phyloP scores from a whole-genome alignment of 2,329 filamentous ascomycete genomes.

The Hypomyces perniciosus region DNA sequence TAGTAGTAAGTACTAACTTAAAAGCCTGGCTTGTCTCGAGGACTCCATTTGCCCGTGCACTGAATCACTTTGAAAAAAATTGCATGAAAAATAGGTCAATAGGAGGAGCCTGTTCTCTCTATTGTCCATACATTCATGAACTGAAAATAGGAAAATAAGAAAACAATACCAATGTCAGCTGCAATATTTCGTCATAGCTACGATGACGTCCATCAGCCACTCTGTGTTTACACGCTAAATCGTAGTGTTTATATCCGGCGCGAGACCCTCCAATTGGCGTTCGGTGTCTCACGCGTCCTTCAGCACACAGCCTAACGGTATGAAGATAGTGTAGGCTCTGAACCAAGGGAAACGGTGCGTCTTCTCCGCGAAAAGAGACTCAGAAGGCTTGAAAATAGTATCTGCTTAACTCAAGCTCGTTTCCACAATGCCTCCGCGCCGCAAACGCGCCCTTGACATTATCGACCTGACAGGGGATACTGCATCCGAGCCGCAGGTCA shows the following conservation, averaged over 20 bases:
- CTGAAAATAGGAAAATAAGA: no score
- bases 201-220: background rate
- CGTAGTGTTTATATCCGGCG: background rate
- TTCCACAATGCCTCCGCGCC: conserved; percentile 11
- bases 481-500: conserved; percentile 18
- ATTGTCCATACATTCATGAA: no score
- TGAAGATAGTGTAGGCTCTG: background rate
- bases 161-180: no score
- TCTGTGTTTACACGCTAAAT: background rate
- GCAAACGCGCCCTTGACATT: conserved; percentile 33
- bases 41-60: no score
- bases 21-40: no score
- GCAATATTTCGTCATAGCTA: background rate
- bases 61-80: no score
- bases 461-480: conserved; percentile 39
- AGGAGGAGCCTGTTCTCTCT: no score
- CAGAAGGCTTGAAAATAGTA: no score
- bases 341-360: background rate
- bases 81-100: no score
- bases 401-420: background rate
- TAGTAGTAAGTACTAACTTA: no score
- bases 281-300: background rate
- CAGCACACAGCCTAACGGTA: background rate
- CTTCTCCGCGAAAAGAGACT: no score
- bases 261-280: background rate